Percentiles rank a stretch among this genome's conserved stretches.
Conservation (phyloP, 139 green algal genomes). For the Coccomyxa sp. region DNA sequence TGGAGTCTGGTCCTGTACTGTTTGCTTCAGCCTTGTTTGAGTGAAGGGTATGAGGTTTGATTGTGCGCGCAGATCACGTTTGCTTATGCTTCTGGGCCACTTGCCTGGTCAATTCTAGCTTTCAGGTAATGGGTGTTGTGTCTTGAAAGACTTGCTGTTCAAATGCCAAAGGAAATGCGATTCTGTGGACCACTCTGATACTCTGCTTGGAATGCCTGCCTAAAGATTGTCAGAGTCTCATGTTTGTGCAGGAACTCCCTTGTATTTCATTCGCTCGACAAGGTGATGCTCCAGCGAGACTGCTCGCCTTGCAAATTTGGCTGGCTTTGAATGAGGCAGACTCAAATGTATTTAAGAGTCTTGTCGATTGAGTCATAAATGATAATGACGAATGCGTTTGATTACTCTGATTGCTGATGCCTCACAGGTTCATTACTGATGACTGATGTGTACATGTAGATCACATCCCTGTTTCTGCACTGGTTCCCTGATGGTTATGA, state of each 20-base stretch:
- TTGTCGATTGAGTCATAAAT: too few relatives aligned
- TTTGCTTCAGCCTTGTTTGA: background rate
- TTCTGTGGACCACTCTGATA: background rate
- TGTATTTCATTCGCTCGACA: constrained; percentile 77
- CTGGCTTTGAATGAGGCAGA: background rate
- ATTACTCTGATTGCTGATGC: too few relatives aligned
- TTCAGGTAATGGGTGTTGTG: constrained; percentile 37
- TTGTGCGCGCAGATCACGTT: constrained; percentile 54
- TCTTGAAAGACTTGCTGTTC: background rate
- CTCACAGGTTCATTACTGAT: too few relatives aligned
- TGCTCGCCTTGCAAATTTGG: background rate
- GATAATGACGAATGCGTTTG: too few relatives aligned
- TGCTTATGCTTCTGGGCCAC: constrained; percentile 64
- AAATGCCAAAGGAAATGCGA: background rate
- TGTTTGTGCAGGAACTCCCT: constrained; percentile 54
- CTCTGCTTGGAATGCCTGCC: background rate
- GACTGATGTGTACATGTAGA: too few relatives aligned
- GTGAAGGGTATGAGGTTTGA: background rate
- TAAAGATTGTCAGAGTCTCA: background rate
- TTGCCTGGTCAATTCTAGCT: constrained; percentile 74
- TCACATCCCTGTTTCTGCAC: too few relatives aligned
- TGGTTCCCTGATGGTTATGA: too few relatives aligned
- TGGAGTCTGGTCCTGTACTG: background rate
- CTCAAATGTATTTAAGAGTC: too few relatives aligned
- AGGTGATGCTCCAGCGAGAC: constrained; percentile 28